Evolutionary conservation across 108 stramenopile genomes (phyloP), one percentile per base, ranked within the genome.

Genomic region (Craspedostauros australis): DNA sequence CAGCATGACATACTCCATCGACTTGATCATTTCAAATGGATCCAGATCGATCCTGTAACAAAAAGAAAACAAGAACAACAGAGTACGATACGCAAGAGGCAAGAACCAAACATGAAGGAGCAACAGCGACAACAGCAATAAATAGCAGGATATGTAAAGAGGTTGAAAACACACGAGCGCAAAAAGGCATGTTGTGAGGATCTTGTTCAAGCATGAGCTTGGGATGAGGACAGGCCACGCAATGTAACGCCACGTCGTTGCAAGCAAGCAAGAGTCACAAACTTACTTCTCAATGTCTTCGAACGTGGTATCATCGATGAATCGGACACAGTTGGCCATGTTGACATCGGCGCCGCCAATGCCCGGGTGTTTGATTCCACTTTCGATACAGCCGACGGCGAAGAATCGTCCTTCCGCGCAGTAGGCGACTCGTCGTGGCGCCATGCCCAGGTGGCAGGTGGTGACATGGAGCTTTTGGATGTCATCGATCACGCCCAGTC

Each of bases 391-490:
- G 7, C 89, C 89, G 12, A 94, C 86, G 27, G 82, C 86, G 69
- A 90, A 87, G 26, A 90, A 52, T 5, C 81, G 66, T 2, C 81
- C 83, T 47, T 72, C 88, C 4, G 69, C 56, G 41, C 86, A 78
- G 50, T 96, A 86, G 9, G 79, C 83, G 36, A 99, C 89, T 54
- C 91, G 73, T 5, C 88, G 79, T 3, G 98, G 95, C 7, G 81
- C 75, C 88, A 96, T 95, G 4, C 93, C 94, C 2, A 99, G 58
- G 45, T 79, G 88, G 42, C 83, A 77, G 27, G 95, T 91, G 19
- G 88, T 88, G 32, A 99, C 90, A 72, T 99, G 96, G 50, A 99
- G 86, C 70, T 95, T 97, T 72, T 99, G 95, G 52, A 99, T 95
- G 57, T 94, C 89, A 62, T 99, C 96, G 43, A 98, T 95, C 24